Conservation (phyloP, 129 eudicot species). For the Calendula officinalis region DNA sequence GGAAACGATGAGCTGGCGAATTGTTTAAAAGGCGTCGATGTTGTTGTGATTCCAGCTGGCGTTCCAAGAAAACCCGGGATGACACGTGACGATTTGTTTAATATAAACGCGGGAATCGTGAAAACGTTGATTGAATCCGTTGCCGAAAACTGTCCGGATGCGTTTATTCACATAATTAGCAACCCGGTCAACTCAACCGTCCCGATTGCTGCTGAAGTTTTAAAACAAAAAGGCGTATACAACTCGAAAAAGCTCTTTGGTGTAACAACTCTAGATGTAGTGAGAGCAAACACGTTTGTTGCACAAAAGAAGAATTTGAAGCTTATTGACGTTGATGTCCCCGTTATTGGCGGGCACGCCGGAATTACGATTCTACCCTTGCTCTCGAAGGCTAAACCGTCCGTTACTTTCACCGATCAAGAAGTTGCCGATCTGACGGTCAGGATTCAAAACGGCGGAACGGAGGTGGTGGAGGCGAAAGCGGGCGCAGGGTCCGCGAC, state of each 20-base stretch:
- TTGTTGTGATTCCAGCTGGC: conserved; percentile 85
- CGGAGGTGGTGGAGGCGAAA: conserved; percentile 88
- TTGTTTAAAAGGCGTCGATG: conserved; percentile 54
- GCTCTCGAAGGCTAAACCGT: conserved; percentile 71
- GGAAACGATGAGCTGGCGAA: conserved; percentile 59
- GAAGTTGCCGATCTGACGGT: conserved; percentile 74
- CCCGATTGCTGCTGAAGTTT: conserved; percentile 80
- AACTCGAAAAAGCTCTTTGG: conserved; percentile 81
- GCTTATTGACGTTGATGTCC: conserved; percentile 84
- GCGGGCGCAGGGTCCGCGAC: conserved; percentile 98
- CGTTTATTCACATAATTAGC: conserved; percentile 78
- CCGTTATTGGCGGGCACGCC: conserved; percentile 83
- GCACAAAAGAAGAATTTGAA: conserved; percentile 74
- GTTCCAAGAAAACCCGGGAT: conserved; percentile 87
- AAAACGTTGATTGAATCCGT: conserved; percentile 66
- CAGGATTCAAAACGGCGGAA: conserved; percentile 89
- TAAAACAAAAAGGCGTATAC: conserved; percentile 72
- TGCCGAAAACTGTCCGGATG: conserved; percentile 78
- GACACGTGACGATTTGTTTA: conserved; percentile 91
- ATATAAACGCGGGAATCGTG: conserved; percentile 74
- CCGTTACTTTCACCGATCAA: conserved; percentile 54
- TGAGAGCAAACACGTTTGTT: conserved; percentile 83
- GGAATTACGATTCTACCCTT: conserved; percentile 79
- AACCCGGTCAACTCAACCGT: conserved; percentile 89
- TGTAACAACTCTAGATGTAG: conserved; percentile 86